Evolutionary conservation across 2,329 filamentous ascomycete species (phyloP).

Genomic region (Penicillium psychrosexuale): DNA sequence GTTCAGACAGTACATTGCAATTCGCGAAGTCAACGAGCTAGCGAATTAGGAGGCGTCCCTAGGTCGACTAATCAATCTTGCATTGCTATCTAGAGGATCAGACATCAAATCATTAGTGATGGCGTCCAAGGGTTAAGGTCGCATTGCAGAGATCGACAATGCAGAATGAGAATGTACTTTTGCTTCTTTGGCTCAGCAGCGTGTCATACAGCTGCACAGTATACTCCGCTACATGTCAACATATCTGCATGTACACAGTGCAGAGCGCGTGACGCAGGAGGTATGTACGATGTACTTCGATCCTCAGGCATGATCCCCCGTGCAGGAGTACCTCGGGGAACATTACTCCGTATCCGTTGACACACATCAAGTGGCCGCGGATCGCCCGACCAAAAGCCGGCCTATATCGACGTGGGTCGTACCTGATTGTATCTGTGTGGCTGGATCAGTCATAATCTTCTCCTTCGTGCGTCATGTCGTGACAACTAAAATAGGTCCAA

Average conservation of each 20-base stretch:
- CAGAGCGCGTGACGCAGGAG: neutral
- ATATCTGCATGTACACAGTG: neutral
- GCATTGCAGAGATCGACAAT: conserved; percentile 8
- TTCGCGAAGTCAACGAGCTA: neutral
- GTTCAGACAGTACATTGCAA: neutral
- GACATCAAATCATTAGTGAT: neutral
- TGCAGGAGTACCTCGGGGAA: conserved; percentile 14
- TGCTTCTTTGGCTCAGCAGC: neutral
- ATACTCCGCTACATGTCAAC: neutral
- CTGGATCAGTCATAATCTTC: conserved; percentile 13
- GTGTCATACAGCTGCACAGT: conserved; percentile 7
- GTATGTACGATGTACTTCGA: neutral
- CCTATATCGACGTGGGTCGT: conserved; percentile 10
- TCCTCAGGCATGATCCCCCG: conserved; percentile 5
- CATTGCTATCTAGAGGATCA: conserved; percentile 2
- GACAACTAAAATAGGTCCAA: conserved; percentile 3
- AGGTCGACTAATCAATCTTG: conserved; percentile 4
- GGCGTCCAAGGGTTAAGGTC: conserved; percentile 1
- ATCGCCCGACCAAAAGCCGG: conserved; percentile 15
- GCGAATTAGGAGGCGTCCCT: neutral
- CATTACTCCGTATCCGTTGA: conserved; percentile 6
- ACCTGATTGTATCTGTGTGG: conserved; percentile 11
- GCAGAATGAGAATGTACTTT: conserved; percentile 9
- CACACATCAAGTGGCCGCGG: conserved; percentile 18
- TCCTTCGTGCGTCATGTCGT: conserved; percentile 7